phyloP scores from a whole-genome alignment of 345 rosid genomes.

The Turnera subulata region DNA sequence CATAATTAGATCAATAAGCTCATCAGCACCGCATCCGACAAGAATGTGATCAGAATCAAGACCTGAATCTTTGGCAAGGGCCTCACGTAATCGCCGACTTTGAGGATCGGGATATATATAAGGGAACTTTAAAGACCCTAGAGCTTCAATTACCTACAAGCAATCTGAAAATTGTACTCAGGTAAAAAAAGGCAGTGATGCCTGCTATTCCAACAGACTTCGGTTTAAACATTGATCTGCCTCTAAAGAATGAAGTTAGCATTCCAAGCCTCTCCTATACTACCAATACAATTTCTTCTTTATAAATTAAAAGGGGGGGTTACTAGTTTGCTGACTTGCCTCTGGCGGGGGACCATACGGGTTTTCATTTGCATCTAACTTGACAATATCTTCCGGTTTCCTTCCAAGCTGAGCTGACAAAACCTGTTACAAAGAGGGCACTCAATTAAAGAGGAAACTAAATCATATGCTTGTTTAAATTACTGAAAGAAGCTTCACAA shows the following conservation, averaged over 20 bases:
- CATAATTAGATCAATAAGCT: slow-evolving; percentile 94
- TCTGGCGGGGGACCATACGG: slow-evolving; percentile 99
- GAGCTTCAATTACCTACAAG: slow-evolving; percentile 82
- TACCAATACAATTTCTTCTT: background rate
- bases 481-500: no score
- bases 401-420: slow-evolving; percentile 77
- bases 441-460: background rate
- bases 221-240: background rate
- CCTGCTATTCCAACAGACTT: background rate
- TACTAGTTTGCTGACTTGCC: slow-evolving; percentile 44
- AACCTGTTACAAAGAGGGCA: slow-evolving; percentile 49
- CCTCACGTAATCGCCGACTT: slow-evolving; percentile 72
- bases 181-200: slow-evolving; percentile 6
- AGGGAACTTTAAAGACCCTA: slow-evolving; percentile 82
- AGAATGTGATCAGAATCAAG: slow-evolving; percentile 83
- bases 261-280: background rate
- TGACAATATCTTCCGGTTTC: slow-evolving; percentile 91
- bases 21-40: slow-evolving; percentile 96
- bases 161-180: slow-evolving; percentile 35
- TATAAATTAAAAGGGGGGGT: background rate
- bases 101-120: slow-evolving; percentile 91
- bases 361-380: slow-evolving; percentile 97
- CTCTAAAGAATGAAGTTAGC: background rate
- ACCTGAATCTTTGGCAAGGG: slow-evolving; percentile 82
- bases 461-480: background rate